Conservation (phyloP, 257 asterid genomes). For the Echites panduratus region DNA sequence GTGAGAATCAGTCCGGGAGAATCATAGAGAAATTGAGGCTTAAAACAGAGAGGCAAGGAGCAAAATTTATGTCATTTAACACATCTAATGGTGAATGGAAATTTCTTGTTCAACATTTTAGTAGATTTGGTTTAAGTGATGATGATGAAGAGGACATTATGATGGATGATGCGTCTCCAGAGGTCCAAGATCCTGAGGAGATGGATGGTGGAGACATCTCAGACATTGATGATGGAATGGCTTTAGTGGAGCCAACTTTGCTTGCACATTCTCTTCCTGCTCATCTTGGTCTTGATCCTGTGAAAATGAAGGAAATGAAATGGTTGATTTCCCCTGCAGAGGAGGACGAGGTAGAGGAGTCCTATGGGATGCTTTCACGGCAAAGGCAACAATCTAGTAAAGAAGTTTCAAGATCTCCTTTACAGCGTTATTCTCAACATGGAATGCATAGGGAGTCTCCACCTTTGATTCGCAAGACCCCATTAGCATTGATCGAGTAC, state of each 20-base stretch:
- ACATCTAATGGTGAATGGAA: constrained; percentile 64
- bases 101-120: constrained; percentile 80
- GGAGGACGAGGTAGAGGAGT: constrained; percentile 59
- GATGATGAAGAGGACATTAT: constrained; percentile 86
- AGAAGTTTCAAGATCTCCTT: constrained; percentile 61
- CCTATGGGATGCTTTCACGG: constrained; percentile 29
- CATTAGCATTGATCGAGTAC: constrained; percentile 75
- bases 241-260: constrained; percentile 36
- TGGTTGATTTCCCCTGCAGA: constrained; percentile 62
- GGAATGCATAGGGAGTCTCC: constrained; percentile 34
- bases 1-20: constrained; percentile 20
- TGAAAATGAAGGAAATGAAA: constrained; percentile 73
- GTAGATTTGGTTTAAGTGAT: constrained; percentile 85
- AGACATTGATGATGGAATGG: constrained; percentile 52
- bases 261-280: constrained; percentile 97
- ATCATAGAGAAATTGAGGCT: constrained; percentile 46
- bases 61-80: constrained; percentile 68
- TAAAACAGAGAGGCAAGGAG: constrained; percentile 76
- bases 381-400: constrained; percentile 39
- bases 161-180: constrained; percentile 61
- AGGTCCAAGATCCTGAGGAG: constrained; percentile 40
- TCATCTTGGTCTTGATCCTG: constrained; percentile 92
- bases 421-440: constrained; percentile 36
- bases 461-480: constrained; percentile 66
- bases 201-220: constrained; percentile 46